Base-by-base conservation (phyloP, 2,329 filamentous ascomycete species). In the Penicillium griseofulvum region DNA sequence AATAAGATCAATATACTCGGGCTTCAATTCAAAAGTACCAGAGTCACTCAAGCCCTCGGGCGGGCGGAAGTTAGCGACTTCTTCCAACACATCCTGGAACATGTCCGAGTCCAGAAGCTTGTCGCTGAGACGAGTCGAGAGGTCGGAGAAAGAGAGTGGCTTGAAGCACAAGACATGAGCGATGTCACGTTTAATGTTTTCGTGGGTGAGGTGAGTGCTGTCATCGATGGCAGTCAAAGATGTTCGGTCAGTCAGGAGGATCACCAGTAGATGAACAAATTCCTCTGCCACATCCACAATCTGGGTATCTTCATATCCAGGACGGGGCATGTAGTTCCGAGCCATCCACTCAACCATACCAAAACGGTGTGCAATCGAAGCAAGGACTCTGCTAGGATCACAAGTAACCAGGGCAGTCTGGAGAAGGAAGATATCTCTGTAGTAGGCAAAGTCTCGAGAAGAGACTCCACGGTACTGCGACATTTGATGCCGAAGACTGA, bases 131-230 rank as follows among this genome's bases (percentile, higher is more conserved):
- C 93, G 91, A 64, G 83, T 84, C 45, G 87, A 89, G 52, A 99
- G 87, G 62, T 97, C 94, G 11, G 93, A 96, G 77, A 94, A 97
- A 0, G 93, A 95, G 6, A 99, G 79, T 0, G 94, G 92, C 74
- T 95, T 96, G 81, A 97, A 97, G 78, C 93, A 97, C 28, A 99
- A 80, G 7, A 95, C 90, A 71, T 99, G 95, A 1, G 88, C 89
- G 60, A 99, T 89, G 67, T 99, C 95, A 46, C 91, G 87, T 53
- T 90, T 87, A 75, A 97, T 88, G 11, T 88, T 86, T 53, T 88
- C 83, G 8, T 81, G 79, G 1, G 87, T 85, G 37, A 91, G 81
- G 12, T 58, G 55, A 4, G 65, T 60, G 52, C 69, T 71, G 38
- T 76, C 72, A 51, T 74, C 71, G 38, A 69, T 67, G 7, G 69